Evolutionary conservation across 768 basidiomycete species (phyloP), one percentile per base, ranked within the genome.

Genomic region (Lactarius hengduanensis): DNA sequence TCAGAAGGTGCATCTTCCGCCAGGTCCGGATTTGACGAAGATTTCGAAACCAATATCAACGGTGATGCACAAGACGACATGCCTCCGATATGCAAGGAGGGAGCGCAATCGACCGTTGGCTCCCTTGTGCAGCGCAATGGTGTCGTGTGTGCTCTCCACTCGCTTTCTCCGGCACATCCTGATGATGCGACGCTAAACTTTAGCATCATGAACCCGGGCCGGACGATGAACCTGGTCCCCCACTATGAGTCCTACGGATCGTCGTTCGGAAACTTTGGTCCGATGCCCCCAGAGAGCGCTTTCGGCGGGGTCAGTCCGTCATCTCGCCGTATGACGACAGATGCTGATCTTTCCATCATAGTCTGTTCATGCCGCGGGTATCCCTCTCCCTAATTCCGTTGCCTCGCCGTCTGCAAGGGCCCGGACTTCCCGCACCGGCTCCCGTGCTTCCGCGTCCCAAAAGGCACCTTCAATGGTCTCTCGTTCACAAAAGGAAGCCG

Each of bases 241-340:
- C 87, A 82, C 70, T 89, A 90, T 72, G 86, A 84, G 71, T 90
- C 88, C 1, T 89, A 88, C 69, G 87, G 86, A 72, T 89, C 88
- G 50, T 89, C 88, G 28, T 90, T 87, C 75, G 88, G 88, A 15
- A 90, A 90, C 73, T 80, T 87, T 67, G 88, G 88, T 8, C 86
- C 86, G 45, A 71, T 89, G 36, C 87, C 87, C 76, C 70, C 70
- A 34, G 70, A 71, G 3, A 71, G 70, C 20, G 68, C 65, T 28
- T 65, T 69, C 40, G 69, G 63, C 53, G 70, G 69, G 68, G 70
- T 71, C 26, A 9, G 65, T 55, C 45, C 32, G 13, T 40, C 30
- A n/a, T 9, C 43, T 38, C 47, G 47, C 36, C 22, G 13, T 53
- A 58, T 47, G 40, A 57, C 16, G 6, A 11, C 22, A 30, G 32